Evolutionary conservation across 345 rosid species (phyloP), one percentile per base, ranked within the genome.

Genomic region (Rhodomyrtus tomentosa): DNA sequence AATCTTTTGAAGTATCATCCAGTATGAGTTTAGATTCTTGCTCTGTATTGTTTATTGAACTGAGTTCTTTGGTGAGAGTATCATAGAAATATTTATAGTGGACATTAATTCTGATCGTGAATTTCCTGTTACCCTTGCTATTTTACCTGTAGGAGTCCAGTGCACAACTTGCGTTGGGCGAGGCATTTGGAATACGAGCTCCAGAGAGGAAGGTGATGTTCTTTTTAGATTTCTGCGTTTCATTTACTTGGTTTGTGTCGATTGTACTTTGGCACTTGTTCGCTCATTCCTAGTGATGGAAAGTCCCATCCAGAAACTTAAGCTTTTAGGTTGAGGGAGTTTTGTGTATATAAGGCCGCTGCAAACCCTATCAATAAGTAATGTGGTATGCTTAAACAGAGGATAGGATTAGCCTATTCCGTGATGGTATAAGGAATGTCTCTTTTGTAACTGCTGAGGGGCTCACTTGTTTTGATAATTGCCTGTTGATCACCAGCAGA

Each of bases 1-100:
- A 97, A 97, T 89, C 98, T 97, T 80, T 88, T 97, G 94, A 91
- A 94, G 89, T 97, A 94, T 86, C 99, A 97, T 90, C 99, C 99
- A 50, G 99, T 95, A 83, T 84, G 96, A 89, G 84, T 88, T 87
- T 87, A 15, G 45, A 84, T 49, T 32, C 51, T 50, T 50, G 20
- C 58, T 72, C 36, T 22, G 49, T 27, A 27, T 18, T 80, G 8
- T 52, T 84, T 74, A 21, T 21, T 36, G 6, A 14, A 58, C 51
- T 40, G 51, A 4, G 73, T 81, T 51, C 16, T 81, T 81, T 50
- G 36, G 36, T 51, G 40, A 32, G 36, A 51, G 56, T 81, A 81
- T 68, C 79, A 68, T 9, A 20, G n/a, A 22, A 36, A 45, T n/a
- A 50, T 21, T 36, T 20, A 20, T 52, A 50, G 49, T 11, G 45